Base-by-base conservation (phyloP, 2,329 filamentous ascomycete species). In the Dothistroma pini region DNA sequence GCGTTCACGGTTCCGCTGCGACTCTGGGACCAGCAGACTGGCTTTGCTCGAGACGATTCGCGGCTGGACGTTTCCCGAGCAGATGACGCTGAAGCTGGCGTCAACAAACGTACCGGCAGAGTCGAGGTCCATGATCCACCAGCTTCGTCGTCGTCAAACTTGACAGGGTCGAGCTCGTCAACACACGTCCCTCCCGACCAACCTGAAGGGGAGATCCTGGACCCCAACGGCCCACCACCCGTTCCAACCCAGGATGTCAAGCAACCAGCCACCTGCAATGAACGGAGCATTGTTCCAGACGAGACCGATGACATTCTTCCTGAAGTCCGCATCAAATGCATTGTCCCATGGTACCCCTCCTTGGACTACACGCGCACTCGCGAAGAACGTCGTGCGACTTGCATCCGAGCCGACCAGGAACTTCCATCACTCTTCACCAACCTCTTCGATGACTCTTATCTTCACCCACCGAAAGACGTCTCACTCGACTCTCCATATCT, bases 281-380 rank as follows among this genome's bases (percentile, higher is more conserved):
- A 64, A 49, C 59, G 25, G 25, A 29, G 54, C 29, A 51, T 49
- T 47, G 16, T 66, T 9, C 31, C 25, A 32, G 51, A 53, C 25
- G 51, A 53, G 6, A 51, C 52, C 5, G 51, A 35, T 14, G 51
- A 53, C 25, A 51, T 53, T 4, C 54, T 62, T 10, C 64, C 68
- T 35, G 58, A 69, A 29, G 69, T 86, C 25, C 75, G 79, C 22
- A 81, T 87, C 63, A 76, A 83, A 59, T 82, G 80, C 52, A 79
- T 86, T 57, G 79, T 86, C 44, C 81, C 83, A 54, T 88, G 84
- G 81, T 88, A 88, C 63, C 85, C 85, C 1, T 79, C 83, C 29
- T 80, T 85, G 38, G 85, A 88, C 72, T 87, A 86, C 71, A 83
- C 85, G 12, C 78, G 83, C 54, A 82, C 84, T 2, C 83, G 86